These are phyloP conservation scores for Dicorynia guianensis DNA, from an alignment of 306 rosid genomes.

Conservation along the genomic window DNA sequence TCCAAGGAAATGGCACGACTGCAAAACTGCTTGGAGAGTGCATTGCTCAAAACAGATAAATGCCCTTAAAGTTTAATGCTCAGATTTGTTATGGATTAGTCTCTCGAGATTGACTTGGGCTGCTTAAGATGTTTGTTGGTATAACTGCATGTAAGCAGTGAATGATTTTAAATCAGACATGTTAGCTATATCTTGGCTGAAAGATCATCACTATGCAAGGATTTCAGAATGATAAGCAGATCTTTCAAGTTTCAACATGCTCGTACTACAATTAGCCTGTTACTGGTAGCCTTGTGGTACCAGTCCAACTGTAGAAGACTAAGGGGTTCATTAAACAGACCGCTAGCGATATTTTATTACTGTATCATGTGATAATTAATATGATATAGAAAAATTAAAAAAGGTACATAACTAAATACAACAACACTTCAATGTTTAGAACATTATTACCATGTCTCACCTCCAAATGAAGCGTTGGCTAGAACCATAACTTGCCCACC, in stretches of 20 bases:
- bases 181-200: slow-evolving; percentile 16
- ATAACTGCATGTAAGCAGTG: slow-evolving; percentile 25
- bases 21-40: background rate
- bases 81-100: slow-evolving; percentile 25
- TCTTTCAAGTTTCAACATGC: slow-evolving; percentile 31
- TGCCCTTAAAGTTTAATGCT: slow-evolving; percentile 1
- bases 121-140: slow-evolving; percentile 17
- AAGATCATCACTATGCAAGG: too few relatives aligned
- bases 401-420: background rate
- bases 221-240: slow-evolving; percentile 15
- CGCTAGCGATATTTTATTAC: slow-evolving; percentile 17
- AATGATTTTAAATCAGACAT: slow-evolving; percentile 24
- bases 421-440: slow-evolving; percentile 29
- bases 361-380: slow-evolving; percentile 24
- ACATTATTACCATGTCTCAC: slow-evolving; percentile 66
- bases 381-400: slow-evolving; percentile 16
- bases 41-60: background rate
- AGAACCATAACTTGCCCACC: slow-evolving; percentile 98
- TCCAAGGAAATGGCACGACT: slow-evolving; percentile 1
- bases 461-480: slow-evolving; percentile 93
- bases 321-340: slow-evolving; percentile 19
- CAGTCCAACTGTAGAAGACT: slow-evolving; percentile 21
- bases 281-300: slow-evolving; percentile 2
- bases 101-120: slow-evolving; percentile 7
- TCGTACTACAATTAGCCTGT: slow-evolving; percentile 4